Percentiles rank a stretch among this genome's conserved stretches.
Evolutionary conservation across 2,329 filamentous ascomycete genomes (phyloP).

Genomic region (Talaromyces sp.): DNA sequence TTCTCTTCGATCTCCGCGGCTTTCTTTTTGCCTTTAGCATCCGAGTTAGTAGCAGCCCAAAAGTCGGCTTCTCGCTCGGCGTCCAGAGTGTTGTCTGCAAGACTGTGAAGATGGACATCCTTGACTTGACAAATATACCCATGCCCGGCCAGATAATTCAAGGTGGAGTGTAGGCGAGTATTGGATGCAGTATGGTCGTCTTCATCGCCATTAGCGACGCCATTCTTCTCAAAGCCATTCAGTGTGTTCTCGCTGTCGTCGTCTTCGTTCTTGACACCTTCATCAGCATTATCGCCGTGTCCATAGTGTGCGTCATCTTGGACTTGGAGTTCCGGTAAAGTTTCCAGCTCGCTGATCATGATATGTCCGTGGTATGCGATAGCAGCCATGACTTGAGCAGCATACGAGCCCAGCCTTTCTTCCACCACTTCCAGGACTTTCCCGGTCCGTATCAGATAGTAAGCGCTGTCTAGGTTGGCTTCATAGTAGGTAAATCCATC

Average conservation of each 20-base stretch:
- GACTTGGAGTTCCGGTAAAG: conserved; percentile 34
- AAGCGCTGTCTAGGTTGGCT: conserved; percentile 74
- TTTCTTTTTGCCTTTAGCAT: conserved; percentile 39
- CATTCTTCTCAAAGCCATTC: conserved; percentile 21
- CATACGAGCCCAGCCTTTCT: conserved; percentile 68
- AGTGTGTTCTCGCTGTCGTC: background rate
- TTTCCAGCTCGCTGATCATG: conserved; percentile 48
- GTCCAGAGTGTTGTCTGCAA: conserved; percentile 39
- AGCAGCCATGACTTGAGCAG: conserved; percentile 70
- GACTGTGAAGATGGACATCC: conserved; percentile 42
- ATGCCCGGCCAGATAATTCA: conserved; percentile 40
- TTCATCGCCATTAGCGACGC: conserved; percentile 25
- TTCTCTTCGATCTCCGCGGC: conserved; percentile 32
- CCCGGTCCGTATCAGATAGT: conserved; percentile 75
- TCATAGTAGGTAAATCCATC: conserved; percentile 72
- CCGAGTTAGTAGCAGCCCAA: conserved; percentile 27
- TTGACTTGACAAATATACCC: conserved; percentile 41
- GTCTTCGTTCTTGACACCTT: background rate
- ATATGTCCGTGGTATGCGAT: conserved; percentile 76
- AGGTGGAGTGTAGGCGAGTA: conserved; percentile 32
- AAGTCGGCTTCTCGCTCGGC: conserved; percentile 33
- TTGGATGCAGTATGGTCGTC: conserved; percentile 22
- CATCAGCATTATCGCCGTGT: conserved; percentile 19
- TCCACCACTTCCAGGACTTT: conserved; percentile 77
- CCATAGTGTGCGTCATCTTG: conserved; percentile 23